phyloP scores from a whole-genome alignment of 2,329 filamentous ascomycete genomes.

The Gaeumannomyces tritici region DNA sequence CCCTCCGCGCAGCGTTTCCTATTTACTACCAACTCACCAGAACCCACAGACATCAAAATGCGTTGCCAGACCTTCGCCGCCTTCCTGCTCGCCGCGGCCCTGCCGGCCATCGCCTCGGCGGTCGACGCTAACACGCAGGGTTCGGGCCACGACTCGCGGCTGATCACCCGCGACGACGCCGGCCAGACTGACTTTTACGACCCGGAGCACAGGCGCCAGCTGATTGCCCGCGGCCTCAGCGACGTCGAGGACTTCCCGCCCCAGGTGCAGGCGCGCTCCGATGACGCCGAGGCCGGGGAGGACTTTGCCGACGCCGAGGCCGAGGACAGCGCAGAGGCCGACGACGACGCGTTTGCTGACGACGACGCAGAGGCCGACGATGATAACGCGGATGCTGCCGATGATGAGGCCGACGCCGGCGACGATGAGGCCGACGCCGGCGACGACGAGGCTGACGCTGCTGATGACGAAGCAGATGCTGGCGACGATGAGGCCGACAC shows the following conservation, averaged over 20 bases:
- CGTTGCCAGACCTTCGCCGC: conserved; percentile 3
- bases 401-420: not conserved
- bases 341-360: not conserved
- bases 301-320: not conserved
- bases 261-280: not conserved
- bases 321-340: not conserved
- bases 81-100: conserved; percentile 4
- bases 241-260: not conserved
- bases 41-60: not conserved
- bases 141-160: not conserved
- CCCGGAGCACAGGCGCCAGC: not conserved
- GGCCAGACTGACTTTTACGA: not conserved
- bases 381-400: not conserved
- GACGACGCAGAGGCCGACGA: not conserved
- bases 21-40: not conserved
- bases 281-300: not conserved
- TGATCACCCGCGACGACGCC: not conserved
- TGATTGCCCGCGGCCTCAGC: not conserved
- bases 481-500: not conserved
- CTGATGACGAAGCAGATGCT: not conserved
- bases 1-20: not conserved
- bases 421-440: not conserved
- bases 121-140: not conserved
- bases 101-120: conserved; percentile 4
- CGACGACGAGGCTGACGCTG: not conserved